phyloP scores from a whole-genome alignment of 257 asterid species.

The Salvia hispanica region DNA sequence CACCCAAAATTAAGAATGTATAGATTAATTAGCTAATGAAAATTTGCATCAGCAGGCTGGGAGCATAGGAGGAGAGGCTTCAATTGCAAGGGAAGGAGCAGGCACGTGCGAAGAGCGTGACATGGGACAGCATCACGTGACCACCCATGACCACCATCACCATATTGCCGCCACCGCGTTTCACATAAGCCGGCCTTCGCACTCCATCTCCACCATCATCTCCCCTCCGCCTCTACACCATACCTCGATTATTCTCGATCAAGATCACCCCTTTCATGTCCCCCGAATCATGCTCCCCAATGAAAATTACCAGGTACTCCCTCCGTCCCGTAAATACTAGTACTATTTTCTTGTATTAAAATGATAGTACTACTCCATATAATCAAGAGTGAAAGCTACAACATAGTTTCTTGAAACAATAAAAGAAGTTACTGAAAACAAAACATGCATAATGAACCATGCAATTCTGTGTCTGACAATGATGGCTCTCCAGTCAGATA shows the following conservation, averaged over 20 bases:
- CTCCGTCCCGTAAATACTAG: too few species aligned
- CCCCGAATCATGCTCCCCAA: constrained; percentile 66
- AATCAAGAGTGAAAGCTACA: not conserved
- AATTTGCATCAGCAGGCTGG: constrained; percentile 55
- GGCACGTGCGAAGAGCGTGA: constrained; percentile 68
- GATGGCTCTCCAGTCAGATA: constrained; percentile 28
- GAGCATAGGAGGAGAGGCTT: constrained; percentile 57
- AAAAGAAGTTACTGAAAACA: constrained; percentile 12
- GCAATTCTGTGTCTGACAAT: constrained; percentile 26
- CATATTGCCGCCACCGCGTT: constrained; percentile 52
- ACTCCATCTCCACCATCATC: constrained; percentile 75
- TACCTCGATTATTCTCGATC: constrained; percentile 68
- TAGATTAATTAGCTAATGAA: not conserved
- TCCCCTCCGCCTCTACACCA: constrained; percentile 75
- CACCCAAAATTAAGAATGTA: constrained; percentile 24
- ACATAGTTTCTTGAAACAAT: constrained; percentile 4
- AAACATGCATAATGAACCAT: constrained; percentile 27
- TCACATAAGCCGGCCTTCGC: constrained; percentile 77
- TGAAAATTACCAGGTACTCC: constrained; percentile 74
- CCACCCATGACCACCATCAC: constrained; percentile 48
- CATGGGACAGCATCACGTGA: constrained; percentile 59
- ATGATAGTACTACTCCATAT: not conserved
- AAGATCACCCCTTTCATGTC: constrained; percentile 68
- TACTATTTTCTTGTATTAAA: not conserved
- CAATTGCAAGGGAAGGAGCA: constrained; percentile 62